phyloP scores from a whole-genome alignment of 768 basidiomycete genomes.

The Leccinum subgranulosum region DNA sequence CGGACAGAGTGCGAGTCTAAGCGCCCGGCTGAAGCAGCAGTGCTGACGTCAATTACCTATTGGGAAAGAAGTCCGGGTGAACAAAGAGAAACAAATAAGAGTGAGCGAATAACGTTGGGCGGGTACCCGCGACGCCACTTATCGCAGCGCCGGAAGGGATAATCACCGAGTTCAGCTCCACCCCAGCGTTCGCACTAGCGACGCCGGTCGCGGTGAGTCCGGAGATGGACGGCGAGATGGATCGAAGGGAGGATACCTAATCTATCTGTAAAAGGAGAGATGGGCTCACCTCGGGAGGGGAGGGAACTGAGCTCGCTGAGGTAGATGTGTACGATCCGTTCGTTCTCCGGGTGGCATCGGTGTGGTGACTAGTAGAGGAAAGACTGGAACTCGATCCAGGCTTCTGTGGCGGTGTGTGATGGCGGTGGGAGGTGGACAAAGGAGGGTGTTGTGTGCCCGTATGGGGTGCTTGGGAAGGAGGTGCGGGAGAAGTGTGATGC shows the following conservation, averaged over 20 bases:
- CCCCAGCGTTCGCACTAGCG: neutral
- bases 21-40: conserved; percentile 10
- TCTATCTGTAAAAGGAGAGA: conserved; percentile 4
- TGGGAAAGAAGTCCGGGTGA: neutral
- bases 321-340: conserved; percentile 22
- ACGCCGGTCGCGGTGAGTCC: conserved; percentile 14
- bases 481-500: conserved; percentile 20
- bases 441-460: conserved; percentile 6
- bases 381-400: conserved; percentile 25
- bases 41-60: conserved; percentile 31
- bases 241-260: conserved; percentile 14
- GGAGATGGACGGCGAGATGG: conserved; percentile 6
- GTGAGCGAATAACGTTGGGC: neutral
- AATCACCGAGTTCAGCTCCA: conserved; percentile 8
- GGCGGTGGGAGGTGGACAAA: conserved; percentile 6
- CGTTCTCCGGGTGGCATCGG: conserved; percentile 29
- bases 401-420: conserved; percentile 19
- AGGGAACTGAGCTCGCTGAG: conserved; percentile 24
- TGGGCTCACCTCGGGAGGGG: conserved; percentile 21
- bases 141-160: conserved; percentile 12
- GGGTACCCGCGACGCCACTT: neutral
- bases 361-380: conserved; percentile 19
- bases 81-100: conserved; percentile 12
- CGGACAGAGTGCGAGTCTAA: conserved; percentile 18
- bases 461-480: conserved; percentile 11